Conservation (phyloP, 352 stramenopile genomes). For the Pythium periplocum region DNA sequence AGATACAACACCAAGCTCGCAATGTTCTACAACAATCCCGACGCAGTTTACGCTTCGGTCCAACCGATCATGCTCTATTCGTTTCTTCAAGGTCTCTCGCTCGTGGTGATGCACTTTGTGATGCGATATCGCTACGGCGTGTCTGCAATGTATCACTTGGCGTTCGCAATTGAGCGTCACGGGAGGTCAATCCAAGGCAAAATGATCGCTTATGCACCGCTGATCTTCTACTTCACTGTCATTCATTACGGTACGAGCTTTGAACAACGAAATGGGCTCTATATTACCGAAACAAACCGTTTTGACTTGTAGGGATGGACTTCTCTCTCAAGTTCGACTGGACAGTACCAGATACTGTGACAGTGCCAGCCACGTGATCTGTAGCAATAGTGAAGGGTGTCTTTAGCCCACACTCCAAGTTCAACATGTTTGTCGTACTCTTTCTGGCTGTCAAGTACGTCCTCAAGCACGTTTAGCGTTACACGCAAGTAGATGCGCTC, state of each 20-base stretch:
- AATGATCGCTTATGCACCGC: conserved; percentile 17
- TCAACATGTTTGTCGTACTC: no score
- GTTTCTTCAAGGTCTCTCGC: conserved; percentile 13
- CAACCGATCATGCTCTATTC: conserved; percentile 10
- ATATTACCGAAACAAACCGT: no score
- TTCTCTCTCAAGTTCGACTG: conserved; percentile 9
- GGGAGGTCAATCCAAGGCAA: conserved; percentile 14
- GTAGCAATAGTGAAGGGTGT: no score
- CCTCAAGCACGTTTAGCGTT: no score
- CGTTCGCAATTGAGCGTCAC: conserved; percentile 18
- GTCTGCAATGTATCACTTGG: conserved; percentile 17
- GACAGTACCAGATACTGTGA: no score
- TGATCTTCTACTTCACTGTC: conserved; percentile 12
- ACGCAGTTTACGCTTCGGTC: not conserved
- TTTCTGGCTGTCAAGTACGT: no score
- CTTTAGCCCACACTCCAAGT: no score
- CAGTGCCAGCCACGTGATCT: no score
- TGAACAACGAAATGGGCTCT: no score
- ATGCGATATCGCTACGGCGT: conserved; percentile 14
- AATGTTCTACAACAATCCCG: not conserved
- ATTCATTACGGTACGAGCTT: conserved; percentile 8
- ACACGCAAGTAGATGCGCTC: no score
- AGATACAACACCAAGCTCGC: conserved; percentile 16
- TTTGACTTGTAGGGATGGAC: conserved; percentile 1
- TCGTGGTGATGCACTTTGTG: conserved; percentile 14